Base-by-base conservation (phyloP, 768 basidiomycete species). In the Mycena rosella region DNA sequence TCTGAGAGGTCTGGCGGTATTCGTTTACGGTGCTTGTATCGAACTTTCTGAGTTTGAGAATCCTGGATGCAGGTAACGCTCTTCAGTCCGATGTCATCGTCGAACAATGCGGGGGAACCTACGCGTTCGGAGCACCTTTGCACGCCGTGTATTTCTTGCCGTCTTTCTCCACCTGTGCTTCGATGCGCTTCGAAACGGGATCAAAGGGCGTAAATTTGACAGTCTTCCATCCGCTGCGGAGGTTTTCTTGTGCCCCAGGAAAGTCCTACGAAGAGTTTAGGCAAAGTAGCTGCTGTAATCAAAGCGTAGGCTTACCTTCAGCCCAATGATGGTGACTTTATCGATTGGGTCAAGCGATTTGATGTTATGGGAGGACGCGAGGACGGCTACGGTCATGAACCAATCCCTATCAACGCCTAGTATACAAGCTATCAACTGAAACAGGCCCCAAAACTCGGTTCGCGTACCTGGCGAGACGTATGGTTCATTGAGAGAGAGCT, bases 171-270 rank as follows among this genome's bases (percentile, higher is more conserved):
- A 86, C 81, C 68, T 84, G 82, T 22, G 84, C 82, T 27, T 83
- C 83, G 72, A 86, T 86, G 36, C 85, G 82, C 74, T 86, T 85
- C 54, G 83, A 84, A 45, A 86, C 85, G 13, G 85, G 85, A 67
- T 86, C 83, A 70, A 85, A 85, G 9, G 85, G 85, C 8, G 77
- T 75, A 73, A 86, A 86, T 63, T 82, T 83, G 72, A 77, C 60
- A 26, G 84, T 86, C 55, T 74, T 77, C 84, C 84, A 86, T 24
- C 84, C 84, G 18, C 69, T 63, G 60, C 76, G 73, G 44, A 83
- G 78, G 68, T 79, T 81, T 68, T 85, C 81, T 62, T 80, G 81
- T 0, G 85, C 84, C 56, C 78, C 77, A 27, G 84, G 83, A 73
- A 79, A 85, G 70, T 83, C 79, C 78, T 80, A 61, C 11, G 24